Conservation (phyloP, 345 rosid species). For the Rhizophora apiculata region DNA sequence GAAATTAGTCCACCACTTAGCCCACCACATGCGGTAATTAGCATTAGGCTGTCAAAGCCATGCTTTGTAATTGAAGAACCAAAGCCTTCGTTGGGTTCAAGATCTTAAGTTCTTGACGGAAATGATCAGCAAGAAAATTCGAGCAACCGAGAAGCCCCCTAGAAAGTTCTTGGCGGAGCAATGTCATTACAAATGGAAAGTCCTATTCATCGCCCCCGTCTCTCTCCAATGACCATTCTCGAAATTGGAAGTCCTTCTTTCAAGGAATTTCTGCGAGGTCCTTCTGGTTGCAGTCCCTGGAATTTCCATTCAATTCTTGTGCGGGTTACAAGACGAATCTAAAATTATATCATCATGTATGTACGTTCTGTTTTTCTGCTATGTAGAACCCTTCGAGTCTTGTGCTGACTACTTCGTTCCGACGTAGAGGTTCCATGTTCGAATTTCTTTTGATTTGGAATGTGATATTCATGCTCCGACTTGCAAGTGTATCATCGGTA, state of each 20-base stretch:
- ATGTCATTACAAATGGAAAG: not conserved
- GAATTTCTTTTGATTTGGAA: too few relatives aligned
- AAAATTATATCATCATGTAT: not conserved
- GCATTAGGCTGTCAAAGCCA: conserved; percentile 55
- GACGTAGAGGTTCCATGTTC: too few relatives aligned
- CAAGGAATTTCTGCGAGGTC: conserved; percentile 22
- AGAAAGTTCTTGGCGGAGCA: not conserved
- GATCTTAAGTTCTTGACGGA: conserved; percentile 31
- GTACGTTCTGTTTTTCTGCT: not conserved
- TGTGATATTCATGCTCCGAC: too few relatives aligned
- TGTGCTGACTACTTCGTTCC: too few relatives aligned
- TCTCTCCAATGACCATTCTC: conserved; percentile 10
- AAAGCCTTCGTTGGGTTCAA: conserved; percentile 29
- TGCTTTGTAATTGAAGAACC: conserved; percentile 26
- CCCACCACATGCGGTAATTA: conserved; percentile 71
- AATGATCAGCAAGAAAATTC: conserved; percentile 4
- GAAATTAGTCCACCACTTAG: conserved; percentile 16
- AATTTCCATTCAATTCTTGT: conserved; percentile 25
- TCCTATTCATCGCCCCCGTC: conserved; percentile 1
- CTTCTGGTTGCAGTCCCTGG: conserved; percentile 34
- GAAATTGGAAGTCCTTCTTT: conserved; percentile 14
- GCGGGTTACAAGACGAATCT: conserved; percentile 24
- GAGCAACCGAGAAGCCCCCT: not conserved
- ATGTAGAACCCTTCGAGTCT: not conserved
- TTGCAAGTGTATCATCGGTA: too few relatives aligned